Evolutionary conservation across 768 basidiomycete genomes (phyloP).

Genomic region (Cystofilobasidium capitatum): DNA sequence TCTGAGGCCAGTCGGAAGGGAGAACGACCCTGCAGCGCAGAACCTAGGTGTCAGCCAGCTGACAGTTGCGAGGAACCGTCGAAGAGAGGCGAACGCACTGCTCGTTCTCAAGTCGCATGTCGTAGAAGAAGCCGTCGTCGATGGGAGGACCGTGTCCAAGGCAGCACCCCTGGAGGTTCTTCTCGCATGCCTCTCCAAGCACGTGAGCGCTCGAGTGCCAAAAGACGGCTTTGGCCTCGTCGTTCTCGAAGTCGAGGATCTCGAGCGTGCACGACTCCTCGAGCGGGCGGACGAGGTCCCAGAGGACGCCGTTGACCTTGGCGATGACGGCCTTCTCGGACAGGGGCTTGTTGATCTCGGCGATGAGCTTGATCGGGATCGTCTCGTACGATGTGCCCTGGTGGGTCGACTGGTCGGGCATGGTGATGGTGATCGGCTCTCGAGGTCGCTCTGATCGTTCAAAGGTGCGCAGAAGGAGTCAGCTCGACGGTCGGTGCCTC

Average conservation of each 20-base stretch:
- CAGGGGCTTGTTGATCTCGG: conserved; percentile 72
- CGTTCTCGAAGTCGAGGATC: conserved; percentile 82
- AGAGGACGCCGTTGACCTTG: conserved; percentile 72
- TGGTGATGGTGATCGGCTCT: conserved; percentile 68
- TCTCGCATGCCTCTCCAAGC: conserved; percentile 88
- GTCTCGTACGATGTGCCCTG: conserved; percentile 90
- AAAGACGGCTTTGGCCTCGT: conserved; percentile 83
- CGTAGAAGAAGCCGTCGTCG: conserved; percentile 98
- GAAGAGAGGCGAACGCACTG: conserved; percentile 43
- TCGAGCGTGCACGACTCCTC: conserved; percentile 72
- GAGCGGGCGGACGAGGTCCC: conserved; percentile 93
- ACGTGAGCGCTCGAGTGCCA: conserved; percentile 99
- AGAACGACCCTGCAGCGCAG: conserved; percentile 53
- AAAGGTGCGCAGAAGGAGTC: neutral
- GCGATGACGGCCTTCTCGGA: conserved; percentile 86
- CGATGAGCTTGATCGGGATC: conserved; percentile 80
- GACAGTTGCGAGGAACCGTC: neutral
- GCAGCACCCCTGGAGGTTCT: conserved; percentile 85
- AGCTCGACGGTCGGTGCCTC: neutral
- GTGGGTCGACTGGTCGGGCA: conserved; percentile 76
- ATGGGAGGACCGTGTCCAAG: conserved; percentile 94
- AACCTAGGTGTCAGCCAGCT: neutral
- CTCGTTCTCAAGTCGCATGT: conserved; percentile 77
- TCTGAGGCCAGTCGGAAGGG: conserved; percentile 69
- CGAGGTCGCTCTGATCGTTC: conserved; percentile 53